These are phyloP conservation scores for Ophiostoma quercus DNA, from an alignment of 2,329 filamentous ascomycete species.

Conservation along the genomic window DNA sequence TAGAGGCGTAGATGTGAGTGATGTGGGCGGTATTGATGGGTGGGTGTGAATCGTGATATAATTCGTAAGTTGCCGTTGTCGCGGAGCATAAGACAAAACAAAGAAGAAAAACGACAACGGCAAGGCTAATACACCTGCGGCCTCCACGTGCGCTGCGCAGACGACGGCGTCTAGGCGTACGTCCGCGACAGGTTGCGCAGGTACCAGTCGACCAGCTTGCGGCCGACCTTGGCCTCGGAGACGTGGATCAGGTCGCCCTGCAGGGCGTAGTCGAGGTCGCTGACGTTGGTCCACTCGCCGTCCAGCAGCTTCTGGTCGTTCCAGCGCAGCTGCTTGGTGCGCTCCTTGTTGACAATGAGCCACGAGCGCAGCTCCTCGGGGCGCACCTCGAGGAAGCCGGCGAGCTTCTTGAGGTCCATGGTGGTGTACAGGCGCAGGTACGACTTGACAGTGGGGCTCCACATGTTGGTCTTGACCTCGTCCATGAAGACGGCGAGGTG, in stretches of 20 bases:
- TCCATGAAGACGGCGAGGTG: slow-evolving; percentile 98
- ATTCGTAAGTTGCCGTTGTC: too few relatives aligned
- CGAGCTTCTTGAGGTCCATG: slow-evolving; percentile 97
- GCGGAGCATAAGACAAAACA: too few relatives aligned
- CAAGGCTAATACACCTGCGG: neutral
- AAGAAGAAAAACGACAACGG: too few relatives aligned
- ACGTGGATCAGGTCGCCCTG: slow-evolving; percentile 98
- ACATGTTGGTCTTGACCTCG: slow-evolving; percentile 99
- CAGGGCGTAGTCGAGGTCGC: slow-evolving; percentile 94
- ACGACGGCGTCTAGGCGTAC: slow-evolving; percentile 58
- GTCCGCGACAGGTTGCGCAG: slow-evolving; percentile 92
- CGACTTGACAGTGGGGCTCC: slow-evolving; percentile 93
- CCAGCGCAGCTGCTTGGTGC: slow-evolving; percentile 94
- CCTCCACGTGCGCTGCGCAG: neutral
- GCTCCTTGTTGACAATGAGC: slow-evolving; percentile 97
- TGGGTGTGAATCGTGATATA: too few relatives aligned
- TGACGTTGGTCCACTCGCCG: slow-evolving; percentile 86
- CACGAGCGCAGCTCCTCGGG: slow-evolving; percentile 92
- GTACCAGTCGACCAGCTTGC: slow-evolving; percentile 98
- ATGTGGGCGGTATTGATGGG: too few relatives aligned
- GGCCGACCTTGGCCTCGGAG: slow-evolving; percentile 95
- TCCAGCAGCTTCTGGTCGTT: slow-evolving; percentile 83
- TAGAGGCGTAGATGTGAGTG: too few relatives aligned
- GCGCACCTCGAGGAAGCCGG: slow-evolving; percentile 93
- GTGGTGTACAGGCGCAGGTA: slow-evolving; percentile 99